Percentiles rank a stretch among this genome's conserved stretches.
Conservation (phyloP, 192 early-diverging fungal genomes). For the Backusella sp. region DNA sequence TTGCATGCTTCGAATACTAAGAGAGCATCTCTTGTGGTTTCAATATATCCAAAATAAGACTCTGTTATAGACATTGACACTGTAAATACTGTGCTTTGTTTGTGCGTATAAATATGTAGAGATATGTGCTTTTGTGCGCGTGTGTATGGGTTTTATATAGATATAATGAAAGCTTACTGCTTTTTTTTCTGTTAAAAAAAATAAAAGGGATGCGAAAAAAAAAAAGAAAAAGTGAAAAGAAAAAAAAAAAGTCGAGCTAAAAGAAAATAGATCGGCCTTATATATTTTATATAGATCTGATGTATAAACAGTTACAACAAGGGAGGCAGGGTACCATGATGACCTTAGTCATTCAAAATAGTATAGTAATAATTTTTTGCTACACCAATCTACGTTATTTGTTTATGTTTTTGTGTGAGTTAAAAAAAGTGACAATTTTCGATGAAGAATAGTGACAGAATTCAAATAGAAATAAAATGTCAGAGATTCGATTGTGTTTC, state of each 20-base stretch:
- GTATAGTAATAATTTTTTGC: background rate
- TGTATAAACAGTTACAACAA: conserved; percentile 2
- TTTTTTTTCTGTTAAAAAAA: background rate
- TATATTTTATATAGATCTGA: background rate
- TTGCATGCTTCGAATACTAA: conserved; percentile 77
- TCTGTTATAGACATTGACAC: conserved; percentile 25
- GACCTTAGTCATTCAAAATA: conserved; percentile 3
- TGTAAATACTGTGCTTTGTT: background rate
- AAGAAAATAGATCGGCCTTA: background rate
- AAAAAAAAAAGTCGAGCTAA: background rate
- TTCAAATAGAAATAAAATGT: background rate
- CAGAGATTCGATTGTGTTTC: background rate
- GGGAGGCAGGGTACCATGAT: background rate
- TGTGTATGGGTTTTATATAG: background rate
- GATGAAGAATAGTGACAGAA: background rate
- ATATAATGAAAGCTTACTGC: background rate
- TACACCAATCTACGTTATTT: background rate
- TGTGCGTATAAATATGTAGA: background rate
- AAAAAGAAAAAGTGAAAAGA: background rate
- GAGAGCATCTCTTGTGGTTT: conserved; percentile 72
- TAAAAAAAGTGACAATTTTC: background rate
- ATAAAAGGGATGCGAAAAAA: background rate
- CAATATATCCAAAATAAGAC: conserved; percentile 62
- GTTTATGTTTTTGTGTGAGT: background rate
- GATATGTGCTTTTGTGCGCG: background rate